Evolutionary conservation across 441 rosid species (phyloP).

Genomic region (Mallotus repandus): DNA sequence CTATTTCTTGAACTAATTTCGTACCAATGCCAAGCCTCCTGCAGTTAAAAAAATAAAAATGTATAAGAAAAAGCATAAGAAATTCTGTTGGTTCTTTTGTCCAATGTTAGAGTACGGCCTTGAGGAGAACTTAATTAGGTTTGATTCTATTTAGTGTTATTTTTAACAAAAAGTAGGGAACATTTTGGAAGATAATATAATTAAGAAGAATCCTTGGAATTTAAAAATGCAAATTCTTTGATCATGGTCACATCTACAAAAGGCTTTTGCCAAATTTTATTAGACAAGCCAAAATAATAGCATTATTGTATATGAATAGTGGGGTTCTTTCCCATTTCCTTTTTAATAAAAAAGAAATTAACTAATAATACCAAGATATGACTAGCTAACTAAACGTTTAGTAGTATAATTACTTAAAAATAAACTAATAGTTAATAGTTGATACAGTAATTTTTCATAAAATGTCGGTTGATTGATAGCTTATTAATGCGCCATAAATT

Average conservation of each 20-base stretch:
- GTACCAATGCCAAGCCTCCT: slow-evolving; percentile 70
- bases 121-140: neutral
- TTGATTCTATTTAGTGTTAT: neutral
- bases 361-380: no score
- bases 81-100: neutral
- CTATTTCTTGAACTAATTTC: slow-evolving; percentile 50
- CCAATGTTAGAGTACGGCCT: neutral
- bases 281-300: neutral
- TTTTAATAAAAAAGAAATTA: no score
- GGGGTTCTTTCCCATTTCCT: neutral
- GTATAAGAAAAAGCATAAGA: no score
- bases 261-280: no score
- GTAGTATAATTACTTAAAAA: no score
- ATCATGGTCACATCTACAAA: slow-evolving; percentile 8
- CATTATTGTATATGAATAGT: neutral
- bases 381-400: no score
- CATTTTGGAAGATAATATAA: slow-evolving; percentile 14
- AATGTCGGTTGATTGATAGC: no score
- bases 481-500: no score
- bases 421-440: no score
- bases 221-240: slow-evolving; percentile 12
- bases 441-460: no score
- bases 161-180: neutral
- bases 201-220: neutral
- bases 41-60: slow-evolving; percentile 8